phyloP scores from a whole-genome alignment of 352 stramenopile genomes.

The Phytophthora pisi region DNA sequence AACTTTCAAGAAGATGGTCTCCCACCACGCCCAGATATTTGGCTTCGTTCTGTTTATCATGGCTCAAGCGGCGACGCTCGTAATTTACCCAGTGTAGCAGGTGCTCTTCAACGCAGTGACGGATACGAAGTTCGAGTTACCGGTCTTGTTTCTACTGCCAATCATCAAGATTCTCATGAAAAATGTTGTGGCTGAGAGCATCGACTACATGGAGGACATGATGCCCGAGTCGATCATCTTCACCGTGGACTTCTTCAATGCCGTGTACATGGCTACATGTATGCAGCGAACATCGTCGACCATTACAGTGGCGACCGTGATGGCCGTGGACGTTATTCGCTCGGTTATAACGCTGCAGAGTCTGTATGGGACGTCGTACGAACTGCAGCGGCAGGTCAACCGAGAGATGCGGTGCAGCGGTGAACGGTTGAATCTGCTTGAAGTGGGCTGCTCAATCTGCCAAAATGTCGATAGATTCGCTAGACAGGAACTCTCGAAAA shows the following conservation, averaged over 20 bases:
- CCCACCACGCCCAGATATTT: constrained; percentile 15
- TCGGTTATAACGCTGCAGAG: constrained; percentile 2
- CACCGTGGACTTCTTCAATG: constrained; percentile 54
- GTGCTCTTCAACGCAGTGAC: constrained; percentile 15
- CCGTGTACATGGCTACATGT: constrained; percentile 38
- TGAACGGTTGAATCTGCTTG: background rate
- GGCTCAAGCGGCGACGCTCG: constrained; percentile 17
- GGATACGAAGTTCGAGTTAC: constrained; percentile 11
- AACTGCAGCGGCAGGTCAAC: no score
- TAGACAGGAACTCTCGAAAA: constrained; percentile 14
- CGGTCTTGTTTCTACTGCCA: constrained; percentile 14
- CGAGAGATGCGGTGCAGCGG: background rate
- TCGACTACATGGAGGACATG: constrained; percentile 33
- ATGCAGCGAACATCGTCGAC: constrained; percentile 15
- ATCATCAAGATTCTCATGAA: constrained; percentile 25
- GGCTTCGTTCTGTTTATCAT: constrained; percentile 22
- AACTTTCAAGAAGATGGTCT: constrained; percentile 16
- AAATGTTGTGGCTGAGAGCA: constrained; percentile 24
- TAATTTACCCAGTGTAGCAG: constrained; percentile 21
- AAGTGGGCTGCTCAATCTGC: constrained; percentile 17
- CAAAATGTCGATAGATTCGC: constrained; percentile 9
- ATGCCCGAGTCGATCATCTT: constrained; percentile 49
- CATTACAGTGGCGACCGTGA: background rate
- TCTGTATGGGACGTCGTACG: background rate
- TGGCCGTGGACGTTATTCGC: constrained; percentile 5